A percentile compares a stretch with the other conserved stretches of the same genome.
Conservation (phyloP, 345 rosid species). For the Lepidium africanum region DNA sequence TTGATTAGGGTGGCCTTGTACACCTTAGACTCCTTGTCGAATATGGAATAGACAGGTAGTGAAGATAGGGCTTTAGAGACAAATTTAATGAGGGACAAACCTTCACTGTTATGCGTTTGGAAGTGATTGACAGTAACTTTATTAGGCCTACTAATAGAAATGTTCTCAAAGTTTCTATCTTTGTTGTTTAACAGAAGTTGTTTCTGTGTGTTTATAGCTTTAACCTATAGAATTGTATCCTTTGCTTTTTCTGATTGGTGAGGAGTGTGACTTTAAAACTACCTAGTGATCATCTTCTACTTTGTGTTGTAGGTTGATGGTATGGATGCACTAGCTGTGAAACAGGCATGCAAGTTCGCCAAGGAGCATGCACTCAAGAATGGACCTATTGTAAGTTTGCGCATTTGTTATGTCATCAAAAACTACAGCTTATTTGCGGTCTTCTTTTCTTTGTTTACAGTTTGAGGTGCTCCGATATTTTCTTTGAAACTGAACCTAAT, state of each 20-base stretch:
- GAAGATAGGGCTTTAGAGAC: not conserved
- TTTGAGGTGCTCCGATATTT: not conserved
- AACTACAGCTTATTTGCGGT: not conserved
- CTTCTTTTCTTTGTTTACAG: not conserved
- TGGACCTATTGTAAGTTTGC: constrained; percentile 88
- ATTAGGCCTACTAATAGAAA: not conserved
- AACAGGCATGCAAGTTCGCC: constrained; percentile 94
- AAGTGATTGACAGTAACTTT: not conserved
- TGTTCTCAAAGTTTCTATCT: not conserved
- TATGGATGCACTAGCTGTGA: constrained; percentile 95
- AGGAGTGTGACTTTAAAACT: not conserved
- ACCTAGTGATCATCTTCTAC: not conserved
- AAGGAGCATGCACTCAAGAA: constrained; percentile 87
- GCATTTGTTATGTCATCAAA: not conserved
- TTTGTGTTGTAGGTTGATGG: constrained; percentile 67
- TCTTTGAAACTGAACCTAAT: not conserved
- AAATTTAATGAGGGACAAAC: not conserved
- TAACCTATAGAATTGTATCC: not conserved
- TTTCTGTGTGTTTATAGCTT: not conserved
- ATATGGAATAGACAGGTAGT: not conserved
- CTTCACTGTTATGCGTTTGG: not conserved
- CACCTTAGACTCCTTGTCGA: not conserved
- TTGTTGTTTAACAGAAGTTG: not conserved
- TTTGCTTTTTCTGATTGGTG: not conserved
- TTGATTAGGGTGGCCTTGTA: not conserved